phyloP scores from a whole-genome alignment of 768 basidiomycete genomes.

The Steccherinum ochraceum region DNA sequence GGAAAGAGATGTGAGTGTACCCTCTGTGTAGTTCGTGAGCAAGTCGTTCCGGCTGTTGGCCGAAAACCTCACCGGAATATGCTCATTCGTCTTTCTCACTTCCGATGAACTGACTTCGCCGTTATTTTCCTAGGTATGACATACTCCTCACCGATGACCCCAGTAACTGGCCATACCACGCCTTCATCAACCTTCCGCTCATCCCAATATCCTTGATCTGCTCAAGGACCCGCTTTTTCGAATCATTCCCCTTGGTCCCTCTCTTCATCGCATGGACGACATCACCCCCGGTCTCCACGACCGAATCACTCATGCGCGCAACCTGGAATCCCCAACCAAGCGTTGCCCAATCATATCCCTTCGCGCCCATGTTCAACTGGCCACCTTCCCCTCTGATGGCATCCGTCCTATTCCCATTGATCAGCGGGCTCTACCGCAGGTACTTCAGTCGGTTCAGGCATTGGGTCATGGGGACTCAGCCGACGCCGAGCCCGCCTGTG shows the following conservation, averaged over 20 bases:
- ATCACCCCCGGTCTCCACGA: conserved; percentile 15
- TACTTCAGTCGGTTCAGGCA: conserved; percentile 14
- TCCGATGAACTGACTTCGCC: too few relatives aligned
- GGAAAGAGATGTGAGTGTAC: conserved; percentile 47
- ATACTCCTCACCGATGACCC: conserved; percentile 63
- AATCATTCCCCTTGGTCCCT: conserved; percentile 22
- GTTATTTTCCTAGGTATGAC: conserved; percentile 45
- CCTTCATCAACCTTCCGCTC: conserved; percentile 68
- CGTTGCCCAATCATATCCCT: conserved; percentile 1
- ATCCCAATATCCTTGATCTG: conserved; percentile 64
- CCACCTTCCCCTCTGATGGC: conserved; percentile 28
- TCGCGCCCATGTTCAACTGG: conserved; percentile 21
- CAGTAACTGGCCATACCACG: conserved; percentile 68
- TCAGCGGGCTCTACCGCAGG: conserved; percentile 19
- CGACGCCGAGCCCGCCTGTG: conserved; percentile 7
- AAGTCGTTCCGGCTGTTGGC: too few relatives aligned
- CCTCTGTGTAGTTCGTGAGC: too few relatives aligned
- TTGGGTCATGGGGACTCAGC: conserved; percentile 17
- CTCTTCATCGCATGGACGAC: conserved; percentile 27
- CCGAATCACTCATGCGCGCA: not conserved
- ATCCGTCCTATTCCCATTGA: conserved; percentile 21
- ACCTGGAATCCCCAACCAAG: not conserved
- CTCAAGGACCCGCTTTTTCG: conserved; percentile 35
- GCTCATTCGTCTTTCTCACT: not conserved
- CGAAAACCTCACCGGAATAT: too few relatives aligned